Percentiles rank a stretch among this genome's conserved stretches.
Conservation (phyloP, 768 basidiomycete species). For the Mycena chlorophos region DNA sequence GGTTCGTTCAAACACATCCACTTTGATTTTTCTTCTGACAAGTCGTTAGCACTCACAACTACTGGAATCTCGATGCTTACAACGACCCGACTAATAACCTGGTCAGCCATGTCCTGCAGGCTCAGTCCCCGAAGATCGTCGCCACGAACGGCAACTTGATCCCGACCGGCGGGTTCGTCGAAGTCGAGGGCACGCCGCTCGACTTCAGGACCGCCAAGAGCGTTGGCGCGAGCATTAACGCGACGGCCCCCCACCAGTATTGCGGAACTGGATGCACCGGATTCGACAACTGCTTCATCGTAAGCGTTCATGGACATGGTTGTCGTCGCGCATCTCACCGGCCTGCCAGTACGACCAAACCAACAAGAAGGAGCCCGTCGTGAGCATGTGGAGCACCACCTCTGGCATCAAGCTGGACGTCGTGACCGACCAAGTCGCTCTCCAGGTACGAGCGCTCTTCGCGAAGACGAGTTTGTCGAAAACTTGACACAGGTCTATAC, state of each 20-base stretch:
- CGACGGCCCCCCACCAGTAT: slow-evolving; percentile 33
- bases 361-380: slow-evolving; percentile 28
- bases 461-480: not conserved
- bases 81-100: slow-evolving; percentile 40
- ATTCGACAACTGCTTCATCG: slow-evolving; percentile 49
- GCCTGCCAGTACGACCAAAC: slow-evolving; percentile 43
- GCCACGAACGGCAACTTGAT: slow-evolving; percentile 42
- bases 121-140: slow-evolving; percentile 39
- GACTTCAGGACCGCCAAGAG: slow-evolving; percentile 46
- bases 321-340: no score
- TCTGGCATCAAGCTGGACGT: slow-evolving; percentile 50
- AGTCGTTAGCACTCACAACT: slow-evolving; percentile 33
- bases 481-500: slow-evolving; percentile 36
- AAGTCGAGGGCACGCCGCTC: slow-evolving; percentile 38
- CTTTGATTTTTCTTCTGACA: not conserved
- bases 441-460: slow-evolving; percentile 34
- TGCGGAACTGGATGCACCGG: slow-evolving; percentile 49
- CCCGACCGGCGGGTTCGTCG: slow-evolving; percentile 39
- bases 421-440: slow-evolving; percentile 45
- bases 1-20: slow-evolving; percentile 11
- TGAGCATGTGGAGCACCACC: slow-evolving; percentile 46
- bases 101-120: slow-evolving; percentile 36
- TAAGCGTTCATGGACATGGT: no score
- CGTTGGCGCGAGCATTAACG: slow-evolving; percentile 39
- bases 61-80: slow-evolving; percentile 49